phyloP scores from a whole-genome alignment of 257 asterid genomes.

The Fraxinus anomala region DNA sequence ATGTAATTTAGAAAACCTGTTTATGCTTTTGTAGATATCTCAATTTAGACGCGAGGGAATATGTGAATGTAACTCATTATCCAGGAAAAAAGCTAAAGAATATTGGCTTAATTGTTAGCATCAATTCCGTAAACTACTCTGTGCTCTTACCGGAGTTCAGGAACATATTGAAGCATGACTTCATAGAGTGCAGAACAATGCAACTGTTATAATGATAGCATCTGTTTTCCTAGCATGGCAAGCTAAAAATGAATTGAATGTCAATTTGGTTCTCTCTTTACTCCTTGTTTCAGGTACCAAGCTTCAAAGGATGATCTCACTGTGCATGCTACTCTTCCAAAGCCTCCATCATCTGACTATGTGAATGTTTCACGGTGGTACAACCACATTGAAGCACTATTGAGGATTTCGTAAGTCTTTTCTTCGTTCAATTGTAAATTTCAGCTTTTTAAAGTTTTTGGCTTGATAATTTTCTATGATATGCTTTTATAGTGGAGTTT shows the following conservation, averaged over 20 bases:
- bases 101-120: not conserved
- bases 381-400: constrained; percentile 58
- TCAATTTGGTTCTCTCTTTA: not conserved
- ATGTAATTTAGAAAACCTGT: too few relatives aligned
- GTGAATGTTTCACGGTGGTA: constrained; percentile 65
- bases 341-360: constrained; percentile 58
- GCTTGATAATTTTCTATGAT: not conserved
- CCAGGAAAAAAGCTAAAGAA: too few relatives aligned
- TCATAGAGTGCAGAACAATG: not conserved
- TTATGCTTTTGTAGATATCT: too few relatives aligned
- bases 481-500: constrained; percentile 59
- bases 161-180: not conserved
- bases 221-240: not conserved
- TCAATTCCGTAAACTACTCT: not conserved
- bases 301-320: constrained; percentile 84
- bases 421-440: not conserved
- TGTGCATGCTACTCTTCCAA: constrained; percentile 54
- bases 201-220: not conserved
- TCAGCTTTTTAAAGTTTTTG: not conserved
- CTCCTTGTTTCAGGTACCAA: constrained; percentile 53
- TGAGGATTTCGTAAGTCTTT: constrained; percentile 55
- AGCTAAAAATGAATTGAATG: not conserved
- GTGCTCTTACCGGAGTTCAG: not conserved
- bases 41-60: too few relatives aligned
- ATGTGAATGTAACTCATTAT: too few relatives aligned